Evolutionary conservation across 805 yeast species (phyloP).

Genomic region (Kodamaea neixiangensis): DNA sequence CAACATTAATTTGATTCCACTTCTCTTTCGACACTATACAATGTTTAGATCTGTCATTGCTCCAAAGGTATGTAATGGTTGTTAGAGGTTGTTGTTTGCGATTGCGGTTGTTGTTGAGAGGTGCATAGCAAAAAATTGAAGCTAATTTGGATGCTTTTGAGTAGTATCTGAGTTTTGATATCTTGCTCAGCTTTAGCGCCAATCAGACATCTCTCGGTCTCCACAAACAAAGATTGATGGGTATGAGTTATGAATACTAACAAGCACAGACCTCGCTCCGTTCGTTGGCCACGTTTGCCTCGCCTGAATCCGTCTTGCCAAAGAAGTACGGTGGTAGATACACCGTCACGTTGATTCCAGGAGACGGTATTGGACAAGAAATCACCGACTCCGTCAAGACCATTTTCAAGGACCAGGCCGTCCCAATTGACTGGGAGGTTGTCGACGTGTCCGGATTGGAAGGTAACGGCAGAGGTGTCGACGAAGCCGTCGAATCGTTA

Average conservation of each 20-base stretch:
- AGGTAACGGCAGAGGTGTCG: conserved; percentile 59
- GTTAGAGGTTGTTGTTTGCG: background rate
- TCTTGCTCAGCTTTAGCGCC: no score
- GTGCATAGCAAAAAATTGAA: conserved; percentile 6
- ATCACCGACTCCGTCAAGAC: conserved; percentile 91
- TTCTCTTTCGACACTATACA: conserved; percentile 8
- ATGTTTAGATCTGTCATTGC: conserved; percentile 25
- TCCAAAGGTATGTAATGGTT: conserved; percentile 21
- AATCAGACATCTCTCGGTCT: background rate
- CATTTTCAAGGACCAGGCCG: conserved; percentile 81
- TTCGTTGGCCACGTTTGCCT: conserved; percentile 56
- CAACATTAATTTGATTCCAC: conserved; percentile 10
- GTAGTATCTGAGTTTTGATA: no score
- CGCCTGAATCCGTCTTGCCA: conserved; percentile 68
- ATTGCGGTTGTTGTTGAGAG: conserved; percentile 4
- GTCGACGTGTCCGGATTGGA: conserved; percentile 49
- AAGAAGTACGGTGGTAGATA: conserved; percentile 93
- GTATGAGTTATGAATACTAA: conserved; percentile 23
- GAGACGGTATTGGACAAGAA: conserved; percentile 98
- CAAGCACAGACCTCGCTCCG: conserved; percentile 36
- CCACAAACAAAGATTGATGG: background rate
- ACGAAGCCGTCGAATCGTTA: conserved; percentile 84
- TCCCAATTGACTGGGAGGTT: conserved; percentile 92
- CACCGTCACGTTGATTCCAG: conserved; percentile 94
- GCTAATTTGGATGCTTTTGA: background rate